Evolutionary conservation across 2,329 filamentous ascomycete genomes (phyloP), one percentile per base, ranked within the genome.

Genomic region (Fusarium avenaceum): DNA sequence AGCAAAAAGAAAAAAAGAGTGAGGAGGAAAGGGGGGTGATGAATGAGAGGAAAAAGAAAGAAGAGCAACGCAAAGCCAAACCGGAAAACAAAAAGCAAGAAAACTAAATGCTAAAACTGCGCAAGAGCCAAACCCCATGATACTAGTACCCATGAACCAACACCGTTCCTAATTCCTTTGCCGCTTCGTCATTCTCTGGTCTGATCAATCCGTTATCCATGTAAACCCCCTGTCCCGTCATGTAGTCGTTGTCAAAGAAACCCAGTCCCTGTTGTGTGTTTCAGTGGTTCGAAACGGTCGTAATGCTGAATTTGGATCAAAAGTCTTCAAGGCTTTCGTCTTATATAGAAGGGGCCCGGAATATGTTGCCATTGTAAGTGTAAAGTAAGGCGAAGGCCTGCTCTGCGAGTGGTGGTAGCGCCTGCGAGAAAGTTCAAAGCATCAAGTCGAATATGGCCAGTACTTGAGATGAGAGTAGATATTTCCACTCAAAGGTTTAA

Each of bases 181-280:
- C 60, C 44, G 50, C 61, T 51, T 44, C 63, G 40, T 69, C 53
- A 50, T 66, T 62, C 51, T 50, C 47, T 43, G 39, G 33, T 54
- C 49, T 43, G 42, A 39, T 49, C 33, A 49, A 60, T 69, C 65
- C 65, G 48, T 66, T 69, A 62, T 47, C 57, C 65, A 35, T 43
- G 39, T 67, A 47, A 48, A 48, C 59, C 49, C 59, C 39, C 44
- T 42, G 42, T 52, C 51, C 63, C 46, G 40, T 68, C 61, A 42
- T 70, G 44, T 67, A 70, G 38, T 69, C 66, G 38, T 65, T 65
- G 63, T 66, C 53, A 63, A 59, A 67, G 43, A 54, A 62, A 53
- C 63, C 44, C 56, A 51, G 30, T 38, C 17, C 35, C 49, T 46
- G n/a, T 50, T 56, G 43, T 57, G 44, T 65, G 49, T 65, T 44